Base-by-base conservation (phyloP, 306 rosid genomes). In the Hippophae tibetana region DNA sequence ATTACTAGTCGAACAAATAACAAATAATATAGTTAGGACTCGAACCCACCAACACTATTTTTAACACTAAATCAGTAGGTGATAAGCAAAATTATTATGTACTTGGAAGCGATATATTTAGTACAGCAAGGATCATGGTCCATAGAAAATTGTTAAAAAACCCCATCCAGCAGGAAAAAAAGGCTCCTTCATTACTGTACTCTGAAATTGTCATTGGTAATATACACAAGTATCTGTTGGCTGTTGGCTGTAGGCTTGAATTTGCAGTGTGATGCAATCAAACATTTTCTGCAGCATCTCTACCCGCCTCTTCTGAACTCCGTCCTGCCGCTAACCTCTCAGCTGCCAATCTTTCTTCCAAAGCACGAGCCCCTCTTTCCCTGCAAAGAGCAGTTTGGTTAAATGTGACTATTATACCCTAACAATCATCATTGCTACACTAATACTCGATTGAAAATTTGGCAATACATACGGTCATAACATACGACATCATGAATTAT, bases 321-420 rank as follows among this genome's bases (percentile, higher is more conserved):
- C 18, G 62, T 11, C 72, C 70, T 63, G 84, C 74, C 46, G 80
- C 94, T 76, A 86, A 67, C 72, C 82, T 86, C 72, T 89, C 95
- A 5, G 92, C 70, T n/a, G 89, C 94, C 69, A 87, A 54, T 70
- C 97, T 84, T 68, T 90, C 98, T 76, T 92, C 98, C 52, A 92
- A 83, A 27, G 96, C 98, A 62, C 98, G 78, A 52, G 95, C 98
- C 48, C 96, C 96, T 72, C 95, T 79, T 77, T 85, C 98, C 54
- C 96, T 92, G 72, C 79, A 79, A 66, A 23, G 56, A 57, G 62
- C 59, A 54, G 38, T 38, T 4, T 51, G 52, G 55, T 70, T 40
- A 72, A 64, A 73, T 31, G 38, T 31, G 38, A 31, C 38, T 31
- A 31, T 31, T 2, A 2, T 31, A 31, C 38, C 38, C 3, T 31